Conservation (phyloP, 1,284 basidiomycete genomes). For the Cryptococcus sp. region DNA sequence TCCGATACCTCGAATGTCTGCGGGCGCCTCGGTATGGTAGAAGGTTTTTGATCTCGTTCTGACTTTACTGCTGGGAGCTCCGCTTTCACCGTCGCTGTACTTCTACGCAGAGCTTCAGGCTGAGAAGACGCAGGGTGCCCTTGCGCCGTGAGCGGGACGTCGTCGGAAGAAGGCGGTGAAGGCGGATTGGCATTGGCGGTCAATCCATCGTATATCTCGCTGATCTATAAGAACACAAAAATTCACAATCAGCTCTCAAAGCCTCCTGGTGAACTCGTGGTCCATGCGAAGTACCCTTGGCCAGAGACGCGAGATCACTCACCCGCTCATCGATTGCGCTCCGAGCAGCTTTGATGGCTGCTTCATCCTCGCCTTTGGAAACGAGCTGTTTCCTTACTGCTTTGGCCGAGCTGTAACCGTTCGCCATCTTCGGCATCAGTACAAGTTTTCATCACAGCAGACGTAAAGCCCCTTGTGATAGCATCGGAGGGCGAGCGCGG, state of each 20-base stretch:
- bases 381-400: conserved; percentile 49
- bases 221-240: conserved; percentile 29
- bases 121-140: conserved; percentile 27
- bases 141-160: conserved; percentile 16
- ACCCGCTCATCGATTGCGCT: conserved; percentile 47
- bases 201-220: conserved; percentile 42
- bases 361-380: conserved; percentile 40
- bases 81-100: conserved; percentile 9
- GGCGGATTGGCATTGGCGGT: conserved; percentile 13
- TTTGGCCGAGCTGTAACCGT: conserved; percentile 46
- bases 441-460: no score
- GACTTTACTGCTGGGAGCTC: conserved; percentile 13
- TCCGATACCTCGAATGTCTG: neutral
- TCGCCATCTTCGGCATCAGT: no score
- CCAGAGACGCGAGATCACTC: conserved; percentile 15
- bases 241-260: no score
- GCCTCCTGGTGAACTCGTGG: neutral
- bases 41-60: conserved; percentile 5
- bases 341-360: conserved; percentile 42
- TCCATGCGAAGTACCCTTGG: neutral
- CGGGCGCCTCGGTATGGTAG: neutral
- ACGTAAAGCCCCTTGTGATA: no score
- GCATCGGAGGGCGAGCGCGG: neutral
- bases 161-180: conserved; percentile 22
- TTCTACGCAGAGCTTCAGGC: conserved; percentile 23